Conservation (phyloP, 164 flowering plant species). For the grape (Vitis vinifera) region DNA sequence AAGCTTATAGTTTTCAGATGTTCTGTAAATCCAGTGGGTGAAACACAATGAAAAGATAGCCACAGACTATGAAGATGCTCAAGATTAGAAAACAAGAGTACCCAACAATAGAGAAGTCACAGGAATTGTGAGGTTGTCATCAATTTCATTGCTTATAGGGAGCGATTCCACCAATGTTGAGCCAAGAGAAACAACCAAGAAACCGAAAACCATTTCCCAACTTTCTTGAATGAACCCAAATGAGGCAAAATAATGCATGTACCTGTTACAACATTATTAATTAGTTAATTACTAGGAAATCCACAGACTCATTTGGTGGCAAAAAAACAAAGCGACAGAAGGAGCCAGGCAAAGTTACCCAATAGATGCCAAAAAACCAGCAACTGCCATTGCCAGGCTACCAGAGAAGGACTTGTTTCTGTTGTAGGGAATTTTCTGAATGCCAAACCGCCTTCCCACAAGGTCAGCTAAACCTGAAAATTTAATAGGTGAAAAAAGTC, state of each 20-base stretch:
- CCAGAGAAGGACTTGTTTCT: slow-evolving; percentile 72
- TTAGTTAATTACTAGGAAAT: background rate
- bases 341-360: slow-evolving; percentile 34
- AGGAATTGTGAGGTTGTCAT: slow-evolving; percentile 93
- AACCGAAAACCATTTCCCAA: slow-evolving; percentile 54
- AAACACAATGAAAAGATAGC: no score
- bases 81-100: slow-evolving; percentile 47
- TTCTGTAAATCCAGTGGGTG: no score
- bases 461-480: slow-evolving; percentile 83
- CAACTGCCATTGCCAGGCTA: slow-evolving; percentile 72
- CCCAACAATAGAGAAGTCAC: slow-evolving; percentile 64
- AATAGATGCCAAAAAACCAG: slow-evolving; percentile 74
- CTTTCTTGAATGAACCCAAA: slow-evolving; percentile 61
- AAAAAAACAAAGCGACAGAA: background rate
- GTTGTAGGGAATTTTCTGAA: slow-evolving; percentile 73
- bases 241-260: slow-evolving; percentile 71
- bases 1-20: no score
- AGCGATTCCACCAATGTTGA: slow-evolving; percentile 85
- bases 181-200: slow-evolving; percentile 64
- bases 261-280: slow-evolving; percentile 42
- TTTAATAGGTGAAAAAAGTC: background rate
- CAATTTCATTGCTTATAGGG: slow-evolving; percentile 77
- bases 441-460: slow-evolving; percentile 79
- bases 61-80: background rate
- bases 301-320: background rate